Evolutionary conservation across 108 stramenopile genomes (phyloP), one percentile per base, ranked within the genome.

Genomic region (Pseudonitzschia multistriata): DNA sequence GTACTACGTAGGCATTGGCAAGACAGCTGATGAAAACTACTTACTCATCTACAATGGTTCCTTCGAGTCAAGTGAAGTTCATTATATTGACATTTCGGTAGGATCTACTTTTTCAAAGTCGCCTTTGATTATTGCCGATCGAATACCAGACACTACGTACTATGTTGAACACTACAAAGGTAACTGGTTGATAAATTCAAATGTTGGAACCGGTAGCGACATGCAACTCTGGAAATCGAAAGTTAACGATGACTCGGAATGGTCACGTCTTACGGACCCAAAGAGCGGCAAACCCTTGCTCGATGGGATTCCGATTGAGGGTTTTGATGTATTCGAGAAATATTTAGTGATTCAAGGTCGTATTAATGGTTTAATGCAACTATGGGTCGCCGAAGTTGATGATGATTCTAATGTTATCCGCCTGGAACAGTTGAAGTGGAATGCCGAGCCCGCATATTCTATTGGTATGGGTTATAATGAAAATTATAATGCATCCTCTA

Each of bases 51-150:
- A 70, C 36, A 42, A 70, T 48, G 72, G 60, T 14, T 85, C 87
- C 54, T 89, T 84, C 68, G 94, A 95, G 54, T 87, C 96, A 3
- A 73, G 81, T 29, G 96, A 98, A 78, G 71, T 88, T 5, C 82
- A 90, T 72, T 93, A 83, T 74, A 50, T 92, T 24, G 86, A 89
- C 53, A 72, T 90, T 45, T 45, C 42, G 42, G 17, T 10, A 17
- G 17, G 17, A 45, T 4, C 42, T n/a, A n/a, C n/a, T n/a, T n/a
- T n/a, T n/a, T n/a, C n/a, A 8, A 45, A 45, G 17, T 45, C 42
- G 17, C 42, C 42, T 45, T 45, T 17, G 2, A 17, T 45, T 72
- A 79, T 96, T 65, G 82, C 85, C 21, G 76, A 78, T 22, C 74
- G 83, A 34, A 62, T 79, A 11, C 50, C 49, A 15, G 88, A 87